Conservation (phyloP, 2,329 filamentous ascomycete species). For the Cordyceps fumosorosea region DNA sequence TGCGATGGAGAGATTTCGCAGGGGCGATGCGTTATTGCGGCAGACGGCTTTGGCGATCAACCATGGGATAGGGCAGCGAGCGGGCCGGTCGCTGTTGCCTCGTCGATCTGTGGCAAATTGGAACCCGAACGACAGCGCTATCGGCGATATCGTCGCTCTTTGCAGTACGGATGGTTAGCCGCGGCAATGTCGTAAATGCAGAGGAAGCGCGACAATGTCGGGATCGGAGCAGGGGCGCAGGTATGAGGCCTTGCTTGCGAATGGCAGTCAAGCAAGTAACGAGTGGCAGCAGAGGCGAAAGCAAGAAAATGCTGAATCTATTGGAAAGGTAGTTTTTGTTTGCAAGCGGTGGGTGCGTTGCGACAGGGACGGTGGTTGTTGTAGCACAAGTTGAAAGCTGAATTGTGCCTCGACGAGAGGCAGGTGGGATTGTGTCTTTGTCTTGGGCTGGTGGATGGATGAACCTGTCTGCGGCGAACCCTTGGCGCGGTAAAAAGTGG, state of each 20-base stretch:
- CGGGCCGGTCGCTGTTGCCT: not conserved
- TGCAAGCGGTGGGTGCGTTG: not conserved
- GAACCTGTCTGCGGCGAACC: too few species aligned
- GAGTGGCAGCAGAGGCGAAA: not conserved
- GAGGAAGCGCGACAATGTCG: not conserved
- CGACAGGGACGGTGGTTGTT: not conserved
- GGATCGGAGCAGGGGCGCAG: not conserved
- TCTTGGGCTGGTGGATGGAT: too few species aligned
- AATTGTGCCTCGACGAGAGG: not conserved
- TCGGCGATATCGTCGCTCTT: too few species aligned
- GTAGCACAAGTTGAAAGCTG: not conserved
- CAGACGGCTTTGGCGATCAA: not conserved
- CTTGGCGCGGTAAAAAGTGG: too few species aligned
- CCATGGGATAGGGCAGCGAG: not conserved
- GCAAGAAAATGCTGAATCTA: not conserved
- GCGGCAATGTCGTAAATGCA: not conserved
- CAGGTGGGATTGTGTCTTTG: too few species aligned
- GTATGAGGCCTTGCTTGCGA: not conserved
- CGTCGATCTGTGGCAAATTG: not conserved
- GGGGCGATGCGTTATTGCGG: not conserved
- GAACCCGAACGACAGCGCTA: too few species aligned
- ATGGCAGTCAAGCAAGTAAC: not conserved
- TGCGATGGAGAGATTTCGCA: not conserved
- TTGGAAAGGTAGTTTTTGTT: not conserved
- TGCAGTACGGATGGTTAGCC: not conserved